A percentile compares a stretch with the other conserved stretches of the same genome.
Evolutionary conservation across 2,329 filamentous ascomycete genomes (phyloP).

Genomic region (Dactylonectria estremocensis): DNA sequence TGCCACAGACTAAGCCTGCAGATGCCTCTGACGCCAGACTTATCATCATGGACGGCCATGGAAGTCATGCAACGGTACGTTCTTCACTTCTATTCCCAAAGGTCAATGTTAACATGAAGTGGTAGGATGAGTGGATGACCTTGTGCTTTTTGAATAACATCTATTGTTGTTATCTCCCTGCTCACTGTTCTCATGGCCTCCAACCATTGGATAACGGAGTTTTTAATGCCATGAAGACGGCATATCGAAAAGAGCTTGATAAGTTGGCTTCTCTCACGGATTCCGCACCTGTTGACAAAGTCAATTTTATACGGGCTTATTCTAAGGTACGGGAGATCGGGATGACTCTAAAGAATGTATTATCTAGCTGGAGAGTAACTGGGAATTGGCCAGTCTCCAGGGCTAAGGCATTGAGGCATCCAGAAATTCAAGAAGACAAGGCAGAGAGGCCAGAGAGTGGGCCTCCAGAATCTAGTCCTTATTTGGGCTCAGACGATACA

Average conservation of each 20-base stretch:
- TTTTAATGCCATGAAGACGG: too few relatives aligned
- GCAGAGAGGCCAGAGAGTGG: background rate
- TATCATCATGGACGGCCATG: too few relatives aligned
- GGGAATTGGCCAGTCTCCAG: background rate
- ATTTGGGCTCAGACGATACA: too few relatives aligned
- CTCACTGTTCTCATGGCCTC: background rate
- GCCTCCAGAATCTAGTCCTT: background rate
- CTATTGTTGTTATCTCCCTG: slow-evolving; percentile 1
- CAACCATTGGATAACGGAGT: too few relatives aligned
- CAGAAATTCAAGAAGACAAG: background rate
- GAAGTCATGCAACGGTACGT: too few relatives aligned
- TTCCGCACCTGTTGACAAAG: slow-evolving; percentile 4
- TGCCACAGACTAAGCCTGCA: too few relatives aligned
- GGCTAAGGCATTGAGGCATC: background rate
- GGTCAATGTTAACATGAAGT: too few relatives aligned
- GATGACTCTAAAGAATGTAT: background rate
- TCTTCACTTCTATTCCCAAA: too few relatives aligned
- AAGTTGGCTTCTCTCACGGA: background rate
- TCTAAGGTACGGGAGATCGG: background rate
- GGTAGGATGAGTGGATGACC: too few relatives aligned
- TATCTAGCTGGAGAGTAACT: slow-evolving; percentile 6
- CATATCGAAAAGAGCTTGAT: slow-evolving; percentile 4
- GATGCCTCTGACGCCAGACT: too few relatives aligned
- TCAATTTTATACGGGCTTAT: slow-evolving; percentile 3
- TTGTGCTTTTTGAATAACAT: background rate